Conservation (phyloP, 2,329 filamentous ascomycete species). For the Botrytis byssoidea region DNA sequence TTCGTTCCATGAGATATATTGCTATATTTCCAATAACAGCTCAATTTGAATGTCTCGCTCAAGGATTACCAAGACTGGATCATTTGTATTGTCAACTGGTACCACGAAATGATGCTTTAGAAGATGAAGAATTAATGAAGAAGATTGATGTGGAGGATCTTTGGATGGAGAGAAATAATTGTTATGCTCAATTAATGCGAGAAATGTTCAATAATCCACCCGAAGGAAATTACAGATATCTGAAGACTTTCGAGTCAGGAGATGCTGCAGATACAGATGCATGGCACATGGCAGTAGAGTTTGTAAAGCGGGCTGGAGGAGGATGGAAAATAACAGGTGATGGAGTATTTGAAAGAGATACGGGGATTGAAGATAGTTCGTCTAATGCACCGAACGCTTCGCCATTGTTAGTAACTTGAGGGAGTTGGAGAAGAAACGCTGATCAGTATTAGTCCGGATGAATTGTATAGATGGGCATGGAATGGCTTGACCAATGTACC, state of each 20-base stretch:
- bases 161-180: slow-evolving; percentile 37
- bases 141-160: slow-evolving; percentile 32
- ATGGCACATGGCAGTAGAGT: slow-evolving; percentile 48
- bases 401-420: slow-evolving; percentile 35
- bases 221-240: slow-evolving; percentile 43
- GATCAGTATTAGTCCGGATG: slow-evolving; percentile 27
- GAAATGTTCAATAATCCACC: slow-evolving; percentile 36
- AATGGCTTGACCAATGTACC: slow-evolving; percentile 34
- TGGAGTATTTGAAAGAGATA: slow-evolving; percentile 46
- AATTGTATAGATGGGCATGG: slow-evolving; percentile 35
- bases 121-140: slow-evolving; percentile 1
- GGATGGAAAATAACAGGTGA: slow-evolving; percentile 47
- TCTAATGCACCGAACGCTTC: not conserved
- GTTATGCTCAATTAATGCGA: slow-evolving; percentile 35
- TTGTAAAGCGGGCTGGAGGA: slow-evolving; percentile 41
- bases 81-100: slow-evolving; percentile 55
- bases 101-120: slow-evolving; percentile 41
- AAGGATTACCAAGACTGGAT: slow-evolving; percentile 50
- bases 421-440: slow-evolving; percentile 17
- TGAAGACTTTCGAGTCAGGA: slow-evolving; percentile 51
- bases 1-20: slow-evolving; percentile 57
- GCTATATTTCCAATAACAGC: slow-evolving; percentile 65
- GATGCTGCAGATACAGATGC: slow-evolving; percentile 47
- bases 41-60: slow-evolving; percentile 54
- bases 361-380: not conserved